Conservation (phyloP, 2,329 filamentous ascomycete genomes). For the Cryphonectria japonica region DNA sequence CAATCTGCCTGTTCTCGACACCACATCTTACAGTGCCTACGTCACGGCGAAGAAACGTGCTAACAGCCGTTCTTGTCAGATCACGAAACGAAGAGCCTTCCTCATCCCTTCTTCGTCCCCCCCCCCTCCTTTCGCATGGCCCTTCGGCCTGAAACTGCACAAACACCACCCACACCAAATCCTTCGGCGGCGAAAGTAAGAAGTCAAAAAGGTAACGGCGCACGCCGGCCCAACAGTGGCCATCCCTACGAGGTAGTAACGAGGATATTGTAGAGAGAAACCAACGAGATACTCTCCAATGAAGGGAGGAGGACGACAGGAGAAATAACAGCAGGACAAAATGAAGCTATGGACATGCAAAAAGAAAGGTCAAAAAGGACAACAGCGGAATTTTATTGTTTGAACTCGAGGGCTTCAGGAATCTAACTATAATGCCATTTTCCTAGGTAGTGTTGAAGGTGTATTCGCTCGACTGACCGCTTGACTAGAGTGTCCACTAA, state of each 20-base stretch:
- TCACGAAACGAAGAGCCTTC: neutral
- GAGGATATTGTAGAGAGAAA: neutral
- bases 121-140: neutral
- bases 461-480: too few relatives aligned
- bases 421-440: too few relatives aligned
- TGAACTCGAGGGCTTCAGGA: too few relatives aligned
- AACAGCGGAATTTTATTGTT: too few relatives aligned
- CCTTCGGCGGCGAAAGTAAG: constrained; percentile 1
- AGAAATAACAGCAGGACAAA: neutral
- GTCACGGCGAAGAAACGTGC: neutral
- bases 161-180: constrained; percentile 1
- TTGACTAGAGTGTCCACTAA: too few relatives aligned
- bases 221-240: neutral
- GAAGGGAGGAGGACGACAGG: neutral
- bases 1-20: neutral
- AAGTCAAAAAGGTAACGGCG: neutral
- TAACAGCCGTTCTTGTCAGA: neutral
- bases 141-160: neutral
- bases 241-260: neutral
- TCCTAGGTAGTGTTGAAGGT: too few relatives aligned
- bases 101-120: neutral
- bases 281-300: neutral
- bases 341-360: too few relatives aligned
- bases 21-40: neutral
- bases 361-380: too few relatives aligned